Percentiles rank a stretch among this genome's conserved stretches.
phyloP scores from a whole-genome alignment of 805 yeast genomes.

The Priceomyces medius region DNA sequence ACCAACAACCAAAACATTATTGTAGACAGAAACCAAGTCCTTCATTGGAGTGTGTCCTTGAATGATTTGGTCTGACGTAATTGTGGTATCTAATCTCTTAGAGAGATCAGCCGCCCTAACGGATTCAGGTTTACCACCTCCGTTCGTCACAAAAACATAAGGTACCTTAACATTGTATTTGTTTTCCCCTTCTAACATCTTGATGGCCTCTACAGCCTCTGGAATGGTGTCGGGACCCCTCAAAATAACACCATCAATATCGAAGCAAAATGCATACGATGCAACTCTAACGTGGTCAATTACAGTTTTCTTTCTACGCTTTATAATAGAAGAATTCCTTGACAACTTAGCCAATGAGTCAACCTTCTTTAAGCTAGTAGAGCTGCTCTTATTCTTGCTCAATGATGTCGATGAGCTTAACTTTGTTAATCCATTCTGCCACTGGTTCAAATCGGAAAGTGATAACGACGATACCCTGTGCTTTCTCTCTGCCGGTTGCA shows the following conservation, averaged over 20 bases:
- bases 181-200: constrained; percentile 73
- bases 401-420: constrained; percentile 36
- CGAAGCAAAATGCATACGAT: constrained; percentile 86
- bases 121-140: constrained; percentile 84
- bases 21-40: constrained; percentile 64
- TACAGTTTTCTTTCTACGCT: constrained; percentile 48
- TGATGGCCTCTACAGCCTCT: constrained; percentile 71
- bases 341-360: constrained; percentile 46
- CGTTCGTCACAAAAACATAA: constrained; percentile 83
- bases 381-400: constrained; percentile 32
- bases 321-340: constrained; percentile 45
- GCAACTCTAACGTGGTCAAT: constrained; percentile 74
- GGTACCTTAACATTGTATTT: constrained; percentile 77
- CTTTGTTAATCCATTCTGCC: constrained; percentile 51
- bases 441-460: constrained; percentile 62
- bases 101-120: constrained; percentile 72
- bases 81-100: constrained; percentile 55
- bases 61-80: constrained; percentile 76
- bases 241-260: constrained; percentile 87
- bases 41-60: constrained; percentile 96
- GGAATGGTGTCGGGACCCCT: constrained; percentile 84
- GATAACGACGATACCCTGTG: constrained; percentile 67
- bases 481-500: constrained; percentile 61
- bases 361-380: constrained; percentile 40
- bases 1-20: constrained; percentile 82